Percentiles rank a stretch among this genome's conserved stretches.
Conservation (phyloP, 768 basidiomycete species). For the Cystobasidium ongulense region DNA sequence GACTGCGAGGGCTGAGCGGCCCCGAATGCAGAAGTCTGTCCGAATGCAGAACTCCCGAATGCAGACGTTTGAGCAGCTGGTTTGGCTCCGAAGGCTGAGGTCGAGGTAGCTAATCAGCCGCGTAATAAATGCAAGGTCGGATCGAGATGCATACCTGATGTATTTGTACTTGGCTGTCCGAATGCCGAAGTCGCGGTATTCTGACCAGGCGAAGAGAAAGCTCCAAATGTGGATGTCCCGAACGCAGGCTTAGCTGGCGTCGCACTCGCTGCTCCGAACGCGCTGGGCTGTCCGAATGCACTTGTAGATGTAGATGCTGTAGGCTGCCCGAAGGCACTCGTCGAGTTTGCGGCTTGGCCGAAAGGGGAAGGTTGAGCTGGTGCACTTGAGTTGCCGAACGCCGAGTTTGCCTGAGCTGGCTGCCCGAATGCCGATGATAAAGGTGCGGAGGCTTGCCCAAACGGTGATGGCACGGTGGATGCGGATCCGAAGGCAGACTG, state of each 20-base stretch:
- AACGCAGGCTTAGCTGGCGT: conserved; percentile 7
- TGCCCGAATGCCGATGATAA: conserved; percentile 10
- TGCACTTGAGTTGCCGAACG: not conserved
- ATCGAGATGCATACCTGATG: not conserved
- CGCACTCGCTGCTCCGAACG: not conserved
- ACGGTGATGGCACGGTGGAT: not conserved
- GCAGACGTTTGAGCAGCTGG: not conserved
- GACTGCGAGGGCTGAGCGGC: not conserved
- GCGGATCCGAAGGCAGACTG: not conserved
- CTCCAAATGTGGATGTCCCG: not conserved
- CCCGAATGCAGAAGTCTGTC: conserved; percentile 8
- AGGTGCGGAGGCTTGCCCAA: not conserved
- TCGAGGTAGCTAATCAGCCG: not conserved
- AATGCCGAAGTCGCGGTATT: conserved; percentile 12
- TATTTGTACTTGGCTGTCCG: conserved; percentile 11
- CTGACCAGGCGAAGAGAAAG: not conserved
- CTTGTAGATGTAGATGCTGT: not conserved
- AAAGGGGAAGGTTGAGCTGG: not conserved
- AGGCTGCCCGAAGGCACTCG: conserved; percentile 22
- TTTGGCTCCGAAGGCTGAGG: conserved; percentile 11
- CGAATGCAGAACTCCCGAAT: conserved; percentile 9
- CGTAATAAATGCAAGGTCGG: too few species aligned
- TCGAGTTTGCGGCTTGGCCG: conserved; percentile 1
- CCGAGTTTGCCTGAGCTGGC: not conserved
- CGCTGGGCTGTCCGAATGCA: conserved; percentile 24